Percentiles rank a stretch among this genome's conserved stretches.
Evolutionary conservation across 805 yeast genomes (phyloP).

Genomic region (Zygotorulaspora chibaensis): DNA sequence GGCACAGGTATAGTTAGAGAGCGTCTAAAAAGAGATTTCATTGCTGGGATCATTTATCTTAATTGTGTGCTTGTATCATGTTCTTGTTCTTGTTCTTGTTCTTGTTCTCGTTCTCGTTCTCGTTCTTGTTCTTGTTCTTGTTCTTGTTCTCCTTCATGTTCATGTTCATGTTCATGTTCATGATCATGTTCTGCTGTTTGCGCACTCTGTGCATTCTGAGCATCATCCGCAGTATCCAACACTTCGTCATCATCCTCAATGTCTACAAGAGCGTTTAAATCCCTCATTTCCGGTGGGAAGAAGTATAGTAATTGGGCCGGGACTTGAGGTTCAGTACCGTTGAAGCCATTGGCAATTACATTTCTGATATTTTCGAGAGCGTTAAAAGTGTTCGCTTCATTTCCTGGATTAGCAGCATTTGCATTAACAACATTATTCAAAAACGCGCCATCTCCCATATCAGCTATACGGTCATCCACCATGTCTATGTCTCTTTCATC

Average conservation of each 20-base stretch:
- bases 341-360: slow-evolving; percentile 18
- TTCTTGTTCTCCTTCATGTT: slow-evolving; percentile 12
- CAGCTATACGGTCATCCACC: slow-evolving; percentile 16
- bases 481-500: slow-evolving; percentile 19
- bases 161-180: slow-evolving; percentile 6
- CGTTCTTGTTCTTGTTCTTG: slow-evolving; percentile 6
- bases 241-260: slow-evolving; percentile 22
- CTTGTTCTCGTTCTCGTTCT: neutral
- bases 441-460: slow-evolving; percentile 10
- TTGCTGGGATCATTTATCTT: too few relatives aligned
- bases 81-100: neutral
- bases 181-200: slow-evolving; percentile 11
- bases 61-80: too few relatives aligned
- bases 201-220: slow-evolving; percentile 2
- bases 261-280: slow-evolving; percentile 17
- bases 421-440: slow-evolving; percentile 8
- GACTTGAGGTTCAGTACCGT: slow-evolving; percentile 18
- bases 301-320: slow-evolving; percentile 23
- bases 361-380: slow-evolving; percentile 27
- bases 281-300: slow-evolving; percentile 23
- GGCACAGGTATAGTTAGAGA: too few relatives aligned
- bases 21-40: too few relatives aligned
- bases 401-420: slow-evolving; percentile 17
- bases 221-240: slow-evolving; percentile 9
- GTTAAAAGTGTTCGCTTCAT: slow-evolving; percentile 27